A percentile compares a stretch with the other conserved stretches of the same genome.
These are phyloP conservation scores for Pichia sp. DNA, from an alignment of 1,139 yeast genomes.

Conservation along the genomic window DNA sequence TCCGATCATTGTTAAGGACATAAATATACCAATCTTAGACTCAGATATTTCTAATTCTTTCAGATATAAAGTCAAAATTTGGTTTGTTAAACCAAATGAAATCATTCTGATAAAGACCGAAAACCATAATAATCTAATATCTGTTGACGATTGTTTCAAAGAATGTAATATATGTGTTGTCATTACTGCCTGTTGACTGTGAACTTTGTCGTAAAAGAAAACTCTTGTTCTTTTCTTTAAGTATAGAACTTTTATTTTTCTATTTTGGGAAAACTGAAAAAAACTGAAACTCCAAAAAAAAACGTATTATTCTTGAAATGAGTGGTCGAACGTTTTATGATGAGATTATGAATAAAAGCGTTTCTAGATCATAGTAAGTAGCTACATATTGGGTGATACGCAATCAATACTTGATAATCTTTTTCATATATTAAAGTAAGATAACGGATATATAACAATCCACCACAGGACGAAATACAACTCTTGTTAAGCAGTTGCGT, in stretches of 20 bases:
- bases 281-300: not conserved
- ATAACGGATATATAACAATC: too few species aligned
- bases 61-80: conserved; percentile 67
- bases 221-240: not conserved
- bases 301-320: too few species aligned
- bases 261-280: not conserved
- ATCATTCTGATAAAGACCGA: conserved; percentile 69
- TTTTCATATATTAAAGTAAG: too few species aligned
- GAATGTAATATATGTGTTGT: conserved; percentile 20
- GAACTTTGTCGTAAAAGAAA: not conserved
- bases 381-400: too few species aligned
- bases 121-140: conserved; percentile 60
- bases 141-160: conserved; percentile 30
- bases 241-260: not conserved
- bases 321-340: too few species aligned
- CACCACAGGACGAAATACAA: too few species aligned
- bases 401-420: too few species aligned
- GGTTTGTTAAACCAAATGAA: conserved; percentile 78
- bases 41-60: conserved; percentile 51
- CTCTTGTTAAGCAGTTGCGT: too few species aligned
- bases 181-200: not conserved
- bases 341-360: too few species aligned
- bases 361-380: too few species aligned
- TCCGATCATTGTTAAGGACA: conserved; percentile 77
- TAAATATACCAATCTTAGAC: conserved; percentile 62